Evolutionary conservation across 352 stramenopile genomes (phyloP).

Genomic region (Globisporangium mamillatum): DNA sequence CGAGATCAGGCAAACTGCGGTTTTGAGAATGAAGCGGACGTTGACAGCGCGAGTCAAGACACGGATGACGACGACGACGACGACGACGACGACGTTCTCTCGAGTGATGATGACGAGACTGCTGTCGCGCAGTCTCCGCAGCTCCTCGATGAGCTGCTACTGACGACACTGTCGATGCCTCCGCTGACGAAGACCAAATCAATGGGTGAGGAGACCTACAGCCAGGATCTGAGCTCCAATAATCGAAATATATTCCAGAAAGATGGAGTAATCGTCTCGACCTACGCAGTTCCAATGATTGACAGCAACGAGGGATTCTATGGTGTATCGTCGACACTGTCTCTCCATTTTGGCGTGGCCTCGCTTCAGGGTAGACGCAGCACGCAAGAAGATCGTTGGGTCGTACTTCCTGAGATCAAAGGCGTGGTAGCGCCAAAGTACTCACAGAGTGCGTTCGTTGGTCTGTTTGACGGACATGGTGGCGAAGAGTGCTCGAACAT

Average conservation of each 20-base stretch:
- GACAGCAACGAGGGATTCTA: slow-evolving; percentile 40
- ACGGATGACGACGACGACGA: slow-evolving; percentile 9
- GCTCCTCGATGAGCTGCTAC: slow-evolving; percentile 63
- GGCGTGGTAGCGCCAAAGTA: slow-evolving; percentile 12
- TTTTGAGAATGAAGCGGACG: slow-evolving; percentile 2
- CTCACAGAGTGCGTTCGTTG: slow-evolving; percentile 46
- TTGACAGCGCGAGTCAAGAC: neutral
- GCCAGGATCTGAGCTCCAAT: neutral
- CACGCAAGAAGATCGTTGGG: slow-evolving; percentile 74
- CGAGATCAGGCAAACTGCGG: slow-evolving; percentile 18
- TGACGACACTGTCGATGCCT: slow-evolving; percentile 75
- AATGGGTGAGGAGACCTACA: neutral
- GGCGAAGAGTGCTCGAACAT: slow-evolving; percentile 72
- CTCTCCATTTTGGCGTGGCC: slow-evolving; percentile 38
- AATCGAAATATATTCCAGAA: neutral
- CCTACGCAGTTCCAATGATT: neutral
- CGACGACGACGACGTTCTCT: slow-evolving; percentile 37
- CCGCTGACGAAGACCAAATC: slow-evolving; percentile 35
- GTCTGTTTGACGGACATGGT: slow-evolving; percentile 82
- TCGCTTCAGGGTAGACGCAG: slow-evolving; percentile 68
- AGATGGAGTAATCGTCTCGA: neutral
- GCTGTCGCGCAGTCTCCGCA: slow-evolving; percentile 63
- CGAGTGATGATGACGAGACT: slow-evolving; percentile 61
- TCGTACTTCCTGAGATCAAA: slow-evolving; percentile 44
- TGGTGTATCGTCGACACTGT: slow-evolving; percentile 31